Percentiles rank a stretch among this genome's conserved stretches.
These are phyloP conservation scores for Arabis alpina DNA, from an alignment of 345 rosid species.

Conservation along the genomic window DNA sequence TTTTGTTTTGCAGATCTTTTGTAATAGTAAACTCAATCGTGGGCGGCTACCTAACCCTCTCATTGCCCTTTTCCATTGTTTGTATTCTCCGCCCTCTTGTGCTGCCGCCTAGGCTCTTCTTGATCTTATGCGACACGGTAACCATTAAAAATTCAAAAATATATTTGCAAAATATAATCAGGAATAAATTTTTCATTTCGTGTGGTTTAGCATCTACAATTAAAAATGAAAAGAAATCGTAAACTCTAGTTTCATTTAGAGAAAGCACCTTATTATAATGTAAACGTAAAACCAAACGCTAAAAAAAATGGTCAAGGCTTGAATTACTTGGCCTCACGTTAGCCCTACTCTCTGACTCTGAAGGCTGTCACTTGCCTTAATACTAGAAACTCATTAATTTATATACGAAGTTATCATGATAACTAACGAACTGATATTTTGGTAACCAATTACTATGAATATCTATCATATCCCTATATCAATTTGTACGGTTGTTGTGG, in stretches of 20 bases:
- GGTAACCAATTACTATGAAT: neutral
- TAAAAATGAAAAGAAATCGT: neutral
- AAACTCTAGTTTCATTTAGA: neutral
- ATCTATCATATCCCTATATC: neutral
- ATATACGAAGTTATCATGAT: neutral
- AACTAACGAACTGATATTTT: neutral
- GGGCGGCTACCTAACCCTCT: constrained; percentile 67
- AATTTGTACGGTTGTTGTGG: neutral
- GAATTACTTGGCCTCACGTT: neutral
- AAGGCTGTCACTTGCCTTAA: neutral
- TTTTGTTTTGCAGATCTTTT: constrained; percentile 54
- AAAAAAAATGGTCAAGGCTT: neutral
- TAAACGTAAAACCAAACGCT: neutral
- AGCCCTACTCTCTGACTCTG: neutral
- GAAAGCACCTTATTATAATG: neutral
- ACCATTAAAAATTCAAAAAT: neutral
- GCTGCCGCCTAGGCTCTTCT: constrained; percentile 57
- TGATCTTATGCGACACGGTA: constrained; percentile 69
- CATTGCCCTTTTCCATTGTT: constrained; percentile 74
- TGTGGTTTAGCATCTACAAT: neutral
- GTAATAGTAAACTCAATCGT: constrained; percentile 66
- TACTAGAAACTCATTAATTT: neutral
- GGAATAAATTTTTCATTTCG: neutral
- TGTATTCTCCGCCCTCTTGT: constrained; percentile 70
- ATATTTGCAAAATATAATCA: neutral